Evolutionary conservation across 2,329 filamentous ascomycete genomes (phyloP).

Genomic region (Fusarium hainanense): DNA sequence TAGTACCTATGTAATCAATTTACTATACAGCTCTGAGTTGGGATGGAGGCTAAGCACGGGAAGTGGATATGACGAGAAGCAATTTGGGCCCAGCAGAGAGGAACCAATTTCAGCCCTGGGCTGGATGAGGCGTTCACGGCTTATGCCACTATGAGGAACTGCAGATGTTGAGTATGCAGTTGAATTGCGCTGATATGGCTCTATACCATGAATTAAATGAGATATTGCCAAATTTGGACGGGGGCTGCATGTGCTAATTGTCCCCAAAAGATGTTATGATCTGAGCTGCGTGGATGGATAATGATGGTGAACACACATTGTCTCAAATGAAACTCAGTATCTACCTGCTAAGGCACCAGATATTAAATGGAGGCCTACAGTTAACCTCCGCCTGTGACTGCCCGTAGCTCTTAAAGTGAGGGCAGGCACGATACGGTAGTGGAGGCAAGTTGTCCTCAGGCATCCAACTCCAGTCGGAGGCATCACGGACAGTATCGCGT

Average conservation of each 20-base stretch:
- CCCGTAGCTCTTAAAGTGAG: not conserved
- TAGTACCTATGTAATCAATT: not conserved
- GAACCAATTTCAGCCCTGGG: constrained; percentile 2
- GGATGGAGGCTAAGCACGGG: constrained; percentile 24
- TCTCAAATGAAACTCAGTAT: not conserved
- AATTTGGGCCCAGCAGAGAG: not conserved
- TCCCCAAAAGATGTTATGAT: not conserved
- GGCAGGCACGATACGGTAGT: not conserved
- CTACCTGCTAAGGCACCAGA: too few relatives aligned
- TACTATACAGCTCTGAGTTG: not conserved
- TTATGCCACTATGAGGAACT: constrained; percentile 11
- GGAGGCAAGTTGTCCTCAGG: not conserved
- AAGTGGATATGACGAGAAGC: constrained; percentile 34
- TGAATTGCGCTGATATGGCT: constrained; percentile 6
- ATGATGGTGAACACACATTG: constrained; percentile 5
- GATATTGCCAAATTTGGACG: not conserved
- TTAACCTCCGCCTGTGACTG: not conserved
- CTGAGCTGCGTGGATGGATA: constrained; percentile 1
- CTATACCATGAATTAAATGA: constrained; percentile 10
- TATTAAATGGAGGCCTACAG: not conserved
- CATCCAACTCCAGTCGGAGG: not conserved
- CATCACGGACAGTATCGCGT: not conserved
- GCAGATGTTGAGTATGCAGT: constrained; percentile 26
- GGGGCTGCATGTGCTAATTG: constrained; percentile 8
- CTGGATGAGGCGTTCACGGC: constrained; percentile 10